Evolutionary conservation across 805 yeast genomes (phyloP), one percentile per base, ranked within the genome.

Genomic region (Jamesozyma lodderae): DNA sequence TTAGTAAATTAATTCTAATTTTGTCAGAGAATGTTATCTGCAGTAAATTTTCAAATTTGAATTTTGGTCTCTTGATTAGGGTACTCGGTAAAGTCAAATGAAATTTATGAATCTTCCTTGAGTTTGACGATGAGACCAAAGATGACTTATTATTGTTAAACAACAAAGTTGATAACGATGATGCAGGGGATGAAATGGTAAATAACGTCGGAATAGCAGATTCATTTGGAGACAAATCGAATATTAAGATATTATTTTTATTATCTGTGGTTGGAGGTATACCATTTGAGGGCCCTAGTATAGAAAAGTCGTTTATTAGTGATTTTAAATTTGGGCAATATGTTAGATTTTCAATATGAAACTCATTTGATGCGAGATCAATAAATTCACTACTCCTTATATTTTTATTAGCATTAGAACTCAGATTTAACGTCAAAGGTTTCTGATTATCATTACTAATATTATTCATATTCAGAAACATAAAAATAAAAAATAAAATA

Each of bases 31-130:
- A 41, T 14, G 51, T 44, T 1, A 59, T 48, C 21, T 49, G 46
- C 10, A 55, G 33, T 29, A 59, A 38, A 23, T 52, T 59, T 18
- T 43, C 46, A 36, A 59, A 55, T 29, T 46, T 49, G 34, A 51
- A 51, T 13, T 51, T 49, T 1, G 60, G 55, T 32, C 64, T 55
- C 38, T 47, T 52, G 20, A 59, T 41, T 25, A 59, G 37, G 1
- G 64, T 59, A 15, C 55, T 52, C 4, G 64, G 64, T 28, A 57
- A 48, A 16, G 52, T 50, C 18, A 59, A 36, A 40, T 58, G 60
- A 15, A 55, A 43, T 24, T 45, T 46, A 18, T 47, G 38, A n/a
- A 48, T 36, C 22, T 46, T 44, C 18, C 38, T 40, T 14, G 33
- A 5, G 7, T 21, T 20, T 17, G 30, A 38, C 14, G 41, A 35